A percentile compares a stretch with the other conserved stretches of the same genome.
phyloP scores from a whole-genome alignment of 1,284 basidiomycete species.

The Vanrija humicola region DNA sequence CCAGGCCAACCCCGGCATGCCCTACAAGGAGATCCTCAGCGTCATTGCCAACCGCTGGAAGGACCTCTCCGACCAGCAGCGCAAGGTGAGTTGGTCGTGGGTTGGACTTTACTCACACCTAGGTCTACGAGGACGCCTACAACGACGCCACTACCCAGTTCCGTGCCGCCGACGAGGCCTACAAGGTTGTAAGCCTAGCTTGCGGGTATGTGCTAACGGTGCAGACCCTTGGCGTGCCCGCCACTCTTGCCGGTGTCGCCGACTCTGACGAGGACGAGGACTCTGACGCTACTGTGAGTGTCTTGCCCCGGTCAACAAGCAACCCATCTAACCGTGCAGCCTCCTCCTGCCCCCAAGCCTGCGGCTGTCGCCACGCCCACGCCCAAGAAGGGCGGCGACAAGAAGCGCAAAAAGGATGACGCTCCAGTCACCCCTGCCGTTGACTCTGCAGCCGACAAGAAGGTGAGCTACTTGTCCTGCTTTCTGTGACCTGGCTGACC shows the following conservation, averaged over 20 bases:
- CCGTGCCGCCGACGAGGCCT: conserved; percentile 25
- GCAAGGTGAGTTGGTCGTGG: conserved; percentile 56
- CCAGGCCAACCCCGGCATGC: conserved; percentile 59
- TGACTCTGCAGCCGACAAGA: conserved; percentile 19
- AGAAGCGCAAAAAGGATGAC: conserved; percentile 33
- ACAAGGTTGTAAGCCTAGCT: conserved; percentile 18
- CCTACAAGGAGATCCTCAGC: conserved; percentile 67
- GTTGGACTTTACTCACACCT: not conserved
- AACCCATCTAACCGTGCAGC: conserved; percentile 8
- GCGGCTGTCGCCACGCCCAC: conserved; percentile 12
- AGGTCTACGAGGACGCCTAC: conserved; percentile 34
- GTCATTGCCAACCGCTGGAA: conserved; percentile 74
- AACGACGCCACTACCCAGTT: conserved; percentile 21
- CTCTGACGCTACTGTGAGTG: not conserved
- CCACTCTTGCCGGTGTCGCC: not conserved
- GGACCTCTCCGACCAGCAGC: conserved; percentile 62
- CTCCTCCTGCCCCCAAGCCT: conserved; percentile 15
- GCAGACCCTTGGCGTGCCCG: no score
- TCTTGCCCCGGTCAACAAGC: not conserved
- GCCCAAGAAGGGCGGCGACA: conserved; percentile 22
- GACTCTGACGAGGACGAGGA: conserved; percentile 6
- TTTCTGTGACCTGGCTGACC: not conserved
- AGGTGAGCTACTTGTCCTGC: conserved; percentile 9
- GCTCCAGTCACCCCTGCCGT: conserved; percentile 9
- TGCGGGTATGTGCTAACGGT: not conserved